Evolutionary conservation across 306 rosid species (phyloP), one percentile per base, ranked within the genome.

Genomic region (Vigna angularis): DNA sequence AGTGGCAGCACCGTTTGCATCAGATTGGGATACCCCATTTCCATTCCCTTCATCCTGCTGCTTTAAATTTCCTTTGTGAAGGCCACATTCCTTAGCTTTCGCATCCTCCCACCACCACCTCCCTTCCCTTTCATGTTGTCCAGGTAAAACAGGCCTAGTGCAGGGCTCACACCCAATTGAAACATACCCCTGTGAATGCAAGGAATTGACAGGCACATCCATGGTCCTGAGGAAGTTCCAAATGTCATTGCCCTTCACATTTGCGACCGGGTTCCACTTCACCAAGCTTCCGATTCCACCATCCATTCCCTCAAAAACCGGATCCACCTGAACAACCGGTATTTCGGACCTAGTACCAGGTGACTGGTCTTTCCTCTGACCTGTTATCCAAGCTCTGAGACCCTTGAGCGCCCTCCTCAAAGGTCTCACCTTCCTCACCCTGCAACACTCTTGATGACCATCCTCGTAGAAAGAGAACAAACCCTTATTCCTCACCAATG

Each of bases 61-160:
- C 68, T 90, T 91, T 32, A 93, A 68, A 71, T 93, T 93, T 50
- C 98, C 98, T 74, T 90, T 93, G 84, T 93, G 98, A 65, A 93
- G 97, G 68, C 98, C 98, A 36, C 97, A 93, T 79, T 93, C 98
- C 79, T 93, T 93, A 0, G 97, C 97, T 78, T 90, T 91, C 70
- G 98, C 91, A 66, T 93, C 98, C 87, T 93, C 97, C 98, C 98
- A 93, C 98, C 98, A 93, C 98, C 98, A 93, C 78, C 98, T 88
- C 42, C 98, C 98, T 36, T 93, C 98, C 73, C 98, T 88, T 76
- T 93, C 98, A 70, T 91, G 98, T 28, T 93, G 98, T 30, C 98
- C 95, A 0, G 98, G 98, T 17, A 93, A 87, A 82, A 93, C 96
- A 3, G 98, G 72, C 86, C 96, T 91, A 6, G 98, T 93, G 92